Evolutionary conservation across 2,329 filamentous ascomycete genomes (phyloP).

Genomic region (Fusarium austroafricanum): DNA sequence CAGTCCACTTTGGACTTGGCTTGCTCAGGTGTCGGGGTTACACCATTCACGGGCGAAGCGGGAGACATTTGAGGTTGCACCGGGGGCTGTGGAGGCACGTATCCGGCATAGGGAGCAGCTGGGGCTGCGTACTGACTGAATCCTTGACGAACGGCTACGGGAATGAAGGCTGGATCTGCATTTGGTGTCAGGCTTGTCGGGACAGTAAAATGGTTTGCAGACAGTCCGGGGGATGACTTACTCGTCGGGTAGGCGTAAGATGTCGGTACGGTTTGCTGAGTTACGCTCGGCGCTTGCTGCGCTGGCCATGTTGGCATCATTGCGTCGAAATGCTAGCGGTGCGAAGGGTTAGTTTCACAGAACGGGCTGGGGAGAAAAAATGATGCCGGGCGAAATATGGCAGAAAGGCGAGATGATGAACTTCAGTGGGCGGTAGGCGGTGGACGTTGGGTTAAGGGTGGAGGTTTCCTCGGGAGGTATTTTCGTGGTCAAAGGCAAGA

Average conservation of each 20-base stretch:
- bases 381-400: conserved; percentile 23
- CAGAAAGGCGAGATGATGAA: conserved; percentile 19
- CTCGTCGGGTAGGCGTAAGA: conserved; percentile 55
- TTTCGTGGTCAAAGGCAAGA: conserved; percentile 34
- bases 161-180: conserved; percentile 67
- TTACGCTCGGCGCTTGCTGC: conserved; percentile 56
- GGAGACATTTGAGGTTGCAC: conserved; percentile 44
- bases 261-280: conserved; percentile 51
- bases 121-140: conserved; percentile 61
- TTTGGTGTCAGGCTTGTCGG: conserved; percentile 40
- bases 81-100: conserved; percentile 46
- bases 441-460: conserved; percentile 18
- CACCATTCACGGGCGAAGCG: conserved; percentile 43
- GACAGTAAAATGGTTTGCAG: not conserved
- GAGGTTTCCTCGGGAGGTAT: conserved; percentile 34
- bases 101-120: conserved; percentile 50
- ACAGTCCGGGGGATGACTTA: conserved; percentile 44
- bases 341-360: conserved; percentile 44
- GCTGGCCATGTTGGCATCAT: conserved; percentile 56
- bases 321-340: conserved; percentile 36
- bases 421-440: conserved; percentile 10
- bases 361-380: conserved; percentile 18
- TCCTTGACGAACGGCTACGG: conserved; percentile 71
- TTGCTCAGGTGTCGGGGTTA: conserved; percentile 48
- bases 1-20: conserved; percentile 77